phyloP scores from a whole-genome alignment of 805 yeast species.

The Ogataea nitratoaversa region DNA sequence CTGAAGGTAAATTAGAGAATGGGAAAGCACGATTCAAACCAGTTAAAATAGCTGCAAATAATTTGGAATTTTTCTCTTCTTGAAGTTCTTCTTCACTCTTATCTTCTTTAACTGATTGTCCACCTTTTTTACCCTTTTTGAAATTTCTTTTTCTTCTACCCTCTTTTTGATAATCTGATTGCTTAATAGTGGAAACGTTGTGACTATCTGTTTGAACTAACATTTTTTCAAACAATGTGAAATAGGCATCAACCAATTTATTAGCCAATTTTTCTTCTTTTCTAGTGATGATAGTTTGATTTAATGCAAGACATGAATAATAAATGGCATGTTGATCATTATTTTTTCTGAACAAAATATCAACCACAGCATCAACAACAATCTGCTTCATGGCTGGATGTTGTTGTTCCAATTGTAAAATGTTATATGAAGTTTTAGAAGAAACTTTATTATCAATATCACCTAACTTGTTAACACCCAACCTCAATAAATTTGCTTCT shows the following conservation, averaged over 20 bases:
- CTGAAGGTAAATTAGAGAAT: conserved; percentile 70
- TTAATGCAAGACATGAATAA: conserved; percentile 81
- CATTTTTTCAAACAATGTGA: conserved; percentile 79
- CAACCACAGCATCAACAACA: conserved; percentile 74
- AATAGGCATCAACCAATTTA: conserved; percentile 74
- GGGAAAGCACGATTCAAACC: conserved; percentile 97
- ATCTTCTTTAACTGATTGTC: conserved; percentile 64
- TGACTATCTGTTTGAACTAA: conserved; percentile 62
- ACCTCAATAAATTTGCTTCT: conserved; percentile 81
- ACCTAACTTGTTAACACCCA: conserved; percentile 93
- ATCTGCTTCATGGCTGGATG: conserved; percentile 95
- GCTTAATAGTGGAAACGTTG: conserved; percentile 35
- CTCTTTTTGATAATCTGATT: conserved; percentile 48
- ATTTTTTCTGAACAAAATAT: conserved; percentile 66
- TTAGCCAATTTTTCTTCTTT: conserved; percentile 81
- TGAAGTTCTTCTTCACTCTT: conserved; percentile 59
- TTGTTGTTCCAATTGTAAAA: conserved; percentile 76
- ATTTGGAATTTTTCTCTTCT: conserved; percentile 78
- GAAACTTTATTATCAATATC: conserved; percentile 88
- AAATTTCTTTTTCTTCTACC: conserved; percentile 67
- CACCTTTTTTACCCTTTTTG: conserved; percentile 86
- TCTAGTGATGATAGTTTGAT: conserved; percentile 85
- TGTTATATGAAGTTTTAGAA: conserved; percentile 78
- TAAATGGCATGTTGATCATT: conserved; percentile 86
- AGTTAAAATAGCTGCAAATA: conserved; percentile 86